Conservation (phyloP, 2,329 filamentous ascomycete species). For the Tricladium varicosporioides region DNA sequence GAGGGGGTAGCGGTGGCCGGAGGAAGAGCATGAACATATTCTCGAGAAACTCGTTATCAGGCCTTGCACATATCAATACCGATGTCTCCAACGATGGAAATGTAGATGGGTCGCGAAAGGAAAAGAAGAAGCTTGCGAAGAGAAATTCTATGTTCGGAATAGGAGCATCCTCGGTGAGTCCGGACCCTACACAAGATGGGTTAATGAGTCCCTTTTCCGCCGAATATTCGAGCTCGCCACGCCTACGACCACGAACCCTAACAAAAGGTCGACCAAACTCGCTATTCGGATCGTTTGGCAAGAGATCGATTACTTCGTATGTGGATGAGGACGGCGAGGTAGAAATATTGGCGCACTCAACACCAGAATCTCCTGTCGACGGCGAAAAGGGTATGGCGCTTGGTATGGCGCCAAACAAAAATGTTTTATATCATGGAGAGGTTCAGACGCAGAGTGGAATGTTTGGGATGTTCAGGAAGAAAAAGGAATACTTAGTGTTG, state of each 20-base stretch:
- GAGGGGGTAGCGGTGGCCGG: too few relatives aligned
- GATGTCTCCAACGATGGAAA: conserved; percentile 15
- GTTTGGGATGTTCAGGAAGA: conserved; percentile 61
- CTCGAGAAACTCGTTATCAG: not conserved
- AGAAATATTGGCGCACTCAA: conserved; percentile 19
- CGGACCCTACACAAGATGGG: conserved; percentile 20
- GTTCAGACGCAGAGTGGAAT: conserved; percentile 63
- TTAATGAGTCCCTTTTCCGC: conserved; percentile 23
- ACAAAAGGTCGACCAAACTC: conserved; percentile 33
- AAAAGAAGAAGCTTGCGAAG: conserved; percentile 30
- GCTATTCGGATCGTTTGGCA: conserved; percentile 35
- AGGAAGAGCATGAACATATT: too few relatives aligned
- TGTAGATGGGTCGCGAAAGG: conserved; percentile 23
- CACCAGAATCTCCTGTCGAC: conserved; percentile 28
- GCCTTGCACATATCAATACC: conserved; percentile 29
- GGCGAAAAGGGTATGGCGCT: conserved; percentile 13
- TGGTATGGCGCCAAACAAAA: conserved; percentile 23
- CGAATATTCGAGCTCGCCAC: conserved; percentile 24
- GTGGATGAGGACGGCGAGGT: conserved; percentile 26
- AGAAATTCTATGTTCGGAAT: conserved; percentile 30
- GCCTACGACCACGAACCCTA: conserved; percentile 27
- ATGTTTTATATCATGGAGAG: conserved; percentile 65
- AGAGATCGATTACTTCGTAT: conserved; percentile 27
- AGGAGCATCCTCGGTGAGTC: conserved; percentile 18
- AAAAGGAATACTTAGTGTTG: conserved; percentile 69